Conservation (phyloP, 1,284 basidiomycete genomes). For the Porogramme epimiltina region DNA sequence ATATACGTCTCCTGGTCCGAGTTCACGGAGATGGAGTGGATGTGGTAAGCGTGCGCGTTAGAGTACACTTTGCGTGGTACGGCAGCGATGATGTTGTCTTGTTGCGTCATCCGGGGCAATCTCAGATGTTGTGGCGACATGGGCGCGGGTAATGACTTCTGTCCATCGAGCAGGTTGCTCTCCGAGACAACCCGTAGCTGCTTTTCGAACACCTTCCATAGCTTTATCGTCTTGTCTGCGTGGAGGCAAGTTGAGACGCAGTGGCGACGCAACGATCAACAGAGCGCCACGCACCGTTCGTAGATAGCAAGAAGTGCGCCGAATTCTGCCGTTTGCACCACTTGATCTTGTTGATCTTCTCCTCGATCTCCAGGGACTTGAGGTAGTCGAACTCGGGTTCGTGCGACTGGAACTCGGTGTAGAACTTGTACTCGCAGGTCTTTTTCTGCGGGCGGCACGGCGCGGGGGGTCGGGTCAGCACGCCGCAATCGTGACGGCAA, state of each 20-base stretch:
- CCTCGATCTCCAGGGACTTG: conserved; percentile 99
- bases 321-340: conserved; percentile 99
- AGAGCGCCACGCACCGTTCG: conserved; percentile 72
- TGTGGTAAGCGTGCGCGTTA: conserved; percentile 99
- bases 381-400: conserved; percentile 99
- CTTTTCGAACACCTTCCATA: conserved; percentile 99
- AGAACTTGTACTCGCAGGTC: conserved; percentile 99
- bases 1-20: conserved; percentile 99
- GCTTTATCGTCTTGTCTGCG: conserved; percentile 98
- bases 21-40: conserved; percentile 99
- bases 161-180: conserved; percentile 90
- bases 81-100: conserved; percentile 98
- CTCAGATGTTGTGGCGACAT: conserved; percentile 60
- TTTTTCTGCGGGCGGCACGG: conserved; percentile 75
- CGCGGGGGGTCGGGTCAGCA: conserved; percentile 8
- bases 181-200: conserved; percentile 95
- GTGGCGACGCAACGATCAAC: neutral
- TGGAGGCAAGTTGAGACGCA: neutral
- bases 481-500: conserved; percentile 7
- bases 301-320: conserved; percentile 96
- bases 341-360: conserved; percentile 99
- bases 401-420: conserved; percentile 99
- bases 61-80: conserved; percentile 99
- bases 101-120: conserved; percentile 88
- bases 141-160: conserved; percentile 65